These are phyloP conservation scores for Verticillium longisporum DNA, from an alignment of 2,329 filamentous ascomycete species.

Conservation along the genomic window DNA sequence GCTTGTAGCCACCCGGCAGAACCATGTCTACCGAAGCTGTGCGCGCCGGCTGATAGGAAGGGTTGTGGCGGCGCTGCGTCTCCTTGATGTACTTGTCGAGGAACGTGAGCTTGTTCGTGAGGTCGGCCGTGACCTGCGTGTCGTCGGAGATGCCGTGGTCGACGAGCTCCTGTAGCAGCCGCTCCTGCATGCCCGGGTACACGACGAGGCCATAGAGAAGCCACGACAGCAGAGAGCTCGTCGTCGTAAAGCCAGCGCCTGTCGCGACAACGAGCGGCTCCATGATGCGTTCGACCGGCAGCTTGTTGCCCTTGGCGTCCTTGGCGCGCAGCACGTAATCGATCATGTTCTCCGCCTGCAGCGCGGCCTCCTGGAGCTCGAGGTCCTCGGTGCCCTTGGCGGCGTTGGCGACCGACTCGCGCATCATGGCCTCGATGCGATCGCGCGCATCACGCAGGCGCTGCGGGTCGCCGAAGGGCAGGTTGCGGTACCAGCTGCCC, in stretches of 20 bases:
- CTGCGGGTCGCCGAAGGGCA: slow-evolving; percentile 52
- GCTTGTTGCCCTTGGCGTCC: slow-evolving; percentile 46
- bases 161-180: slow-evolving; percentile 50
- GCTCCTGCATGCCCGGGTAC: slow-evolving; percentile 49
- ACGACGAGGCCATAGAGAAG: slow-evolving; percentile 44
- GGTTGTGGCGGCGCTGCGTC: slow-evolving; percentile 52
- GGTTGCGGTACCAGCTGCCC: slow-evolving; percentile 46
- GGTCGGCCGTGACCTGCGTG: slow-evolving; percentile 37
- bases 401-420: slow-evolving; percentile 29
- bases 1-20: slow-evolving; percentile 50
- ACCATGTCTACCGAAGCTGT: slow-evolving; percentile 49
- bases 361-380: slow-evolving; percentile 39
- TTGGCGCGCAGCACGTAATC: slow-evolving; percentile 48
- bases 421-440: slow-evolving; percentile 27
- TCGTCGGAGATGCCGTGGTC: slow-evolving; percentile 37
- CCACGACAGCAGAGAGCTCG: slow-evolving; percentile 51
- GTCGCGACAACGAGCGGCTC: slow-evolving; percentile 41
- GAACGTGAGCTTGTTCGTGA: slow-evolving; percentile 40
- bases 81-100: slow-evolving; percentile 56
- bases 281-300: slow-evolving; percentile 35
- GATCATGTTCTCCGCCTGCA: slow-evolving; percentile 36
- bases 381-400: slow-evolving; percentile 30
- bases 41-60: slow-evolving; percentile 53
- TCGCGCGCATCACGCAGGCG: slow-evolving; percentile 26
- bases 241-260: slow-evolving; percentile 55